phyloP scores from a whole-genome alignment of 2,329 filamentous ascomycete genomes.

The Ophiocordyceps australis region DNA sequence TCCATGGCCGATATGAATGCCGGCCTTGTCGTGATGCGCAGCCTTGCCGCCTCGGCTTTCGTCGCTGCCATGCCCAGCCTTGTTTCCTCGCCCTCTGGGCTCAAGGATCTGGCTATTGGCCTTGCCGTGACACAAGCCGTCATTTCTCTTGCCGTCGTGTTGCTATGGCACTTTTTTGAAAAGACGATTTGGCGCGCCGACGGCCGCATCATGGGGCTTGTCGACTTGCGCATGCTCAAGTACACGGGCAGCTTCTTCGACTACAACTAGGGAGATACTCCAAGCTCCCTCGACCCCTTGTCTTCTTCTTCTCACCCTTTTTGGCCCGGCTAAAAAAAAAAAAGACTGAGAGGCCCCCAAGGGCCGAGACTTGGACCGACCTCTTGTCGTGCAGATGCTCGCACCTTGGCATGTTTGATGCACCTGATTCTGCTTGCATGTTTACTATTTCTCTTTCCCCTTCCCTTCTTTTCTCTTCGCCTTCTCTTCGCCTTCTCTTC shows the following conservation, averaged over 20 bases:
- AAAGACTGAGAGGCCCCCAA: background rate
- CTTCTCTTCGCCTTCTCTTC: background rate
- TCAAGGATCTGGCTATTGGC: constrained; percentile 20
- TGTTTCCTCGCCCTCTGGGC: constrained; percentile 13
- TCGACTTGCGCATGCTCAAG: constrained; percentile 24
- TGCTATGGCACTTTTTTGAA: constrained; percentile 21
- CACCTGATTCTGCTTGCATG: background rate
- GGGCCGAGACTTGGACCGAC: no score
- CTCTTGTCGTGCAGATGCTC: no score
- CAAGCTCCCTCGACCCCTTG: no score
- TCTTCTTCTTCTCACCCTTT: no score
- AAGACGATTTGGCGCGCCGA: constrained; percentile 23
- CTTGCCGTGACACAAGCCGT: constrained; percentile 21
- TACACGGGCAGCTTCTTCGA: constrained; percentile 26
- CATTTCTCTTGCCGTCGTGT: constrained; percentile 14
- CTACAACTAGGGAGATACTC: no score
- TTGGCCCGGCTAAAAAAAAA: no score
- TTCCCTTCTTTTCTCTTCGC: background rate
- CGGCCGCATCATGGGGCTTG: constrained; percentile 25
- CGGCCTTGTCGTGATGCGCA: constrained; percentile 20
- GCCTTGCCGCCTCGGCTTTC: constrained; percentile 21
- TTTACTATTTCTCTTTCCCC: no score
- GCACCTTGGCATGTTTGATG: background rate
- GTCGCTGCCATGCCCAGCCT: constrained; percentile 21
- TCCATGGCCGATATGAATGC: constrained; percentile 29